These are phyloP conservation scores for Kwoniella mangroviensis DNA, from an alignment of 768 basidiomycete genomes.

Conservation along the genomic window DNA sequence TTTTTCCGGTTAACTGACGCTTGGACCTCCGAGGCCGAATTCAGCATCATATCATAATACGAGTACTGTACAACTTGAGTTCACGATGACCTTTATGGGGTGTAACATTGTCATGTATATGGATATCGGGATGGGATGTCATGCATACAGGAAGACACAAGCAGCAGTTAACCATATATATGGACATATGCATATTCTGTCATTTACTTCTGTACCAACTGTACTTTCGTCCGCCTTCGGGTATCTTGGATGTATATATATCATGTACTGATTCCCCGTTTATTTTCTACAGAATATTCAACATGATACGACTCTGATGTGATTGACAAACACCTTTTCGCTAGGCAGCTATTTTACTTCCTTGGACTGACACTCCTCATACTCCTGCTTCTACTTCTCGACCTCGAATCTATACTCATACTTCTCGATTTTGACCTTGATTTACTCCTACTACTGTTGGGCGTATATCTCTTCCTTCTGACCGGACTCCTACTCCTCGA, in stretches of 20 bases:
- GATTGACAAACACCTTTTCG: neutral
- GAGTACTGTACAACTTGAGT: neutral
- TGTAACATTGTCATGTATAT: no score
- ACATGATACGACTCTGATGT: no score
- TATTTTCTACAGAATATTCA: no score
- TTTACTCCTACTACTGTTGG: conserved; percentile 28
- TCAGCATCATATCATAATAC: neutral
- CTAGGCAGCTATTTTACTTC: conserved; percentile 6
- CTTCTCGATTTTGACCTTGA: conserved; percentile 19
- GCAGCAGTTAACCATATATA: neutral
- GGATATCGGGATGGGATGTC: no score
- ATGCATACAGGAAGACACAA: neutral
- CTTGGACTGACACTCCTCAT: conserved; percentile 39
- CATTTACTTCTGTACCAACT: no score
- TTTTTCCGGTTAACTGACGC: neutral
- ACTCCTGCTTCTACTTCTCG: conserved; percentile 34
- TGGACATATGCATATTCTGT: neutral
- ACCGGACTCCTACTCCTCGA: conserved; percentile 30
- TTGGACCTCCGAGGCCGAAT: conserved; percentile 1
- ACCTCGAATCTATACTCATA: conserved; percentile 26
- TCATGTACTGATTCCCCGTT: no score
- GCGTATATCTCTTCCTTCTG: conserved; percentile 23
- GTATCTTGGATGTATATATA: no score
- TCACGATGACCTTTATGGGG: no score
- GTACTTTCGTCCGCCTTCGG: no score